Conservation (phyloP, 306 rosid species). For the Sesbania bispinosa region DNA sequence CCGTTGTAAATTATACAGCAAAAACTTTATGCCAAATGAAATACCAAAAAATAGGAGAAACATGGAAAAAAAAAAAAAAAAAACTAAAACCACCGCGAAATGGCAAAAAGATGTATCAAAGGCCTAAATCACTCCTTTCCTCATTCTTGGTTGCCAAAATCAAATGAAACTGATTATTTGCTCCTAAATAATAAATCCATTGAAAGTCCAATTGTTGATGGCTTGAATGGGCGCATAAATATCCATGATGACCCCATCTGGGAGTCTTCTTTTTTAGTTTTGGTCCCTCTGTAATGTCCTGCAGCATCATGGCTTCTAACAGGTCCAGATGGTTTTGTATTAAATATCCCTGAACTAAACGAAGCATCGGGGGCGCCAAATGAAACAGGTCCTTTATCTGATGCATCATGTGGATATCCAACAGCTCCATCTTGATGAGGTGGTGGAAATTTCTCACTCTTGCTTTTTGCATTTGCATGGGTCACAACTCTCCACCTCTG, state of each 20-base stretch:
- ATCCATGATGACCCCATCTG: constrained; percentile 63
- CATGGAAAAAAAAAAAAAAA: not conserved
- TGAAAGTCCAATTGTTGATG: constrained; percentile 75
- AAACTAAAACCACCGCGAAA: constrained; percentile 30
- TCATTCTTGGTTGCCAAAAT: constrained; percentile 38
- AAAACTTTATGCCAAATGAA: constrained; percentile 39
- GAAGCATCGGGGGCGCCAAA: constrained; percentile 66
- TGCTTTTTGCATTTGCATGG: constrained; percentile 87
- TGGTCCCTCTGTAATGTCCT: constrained; percentile 51
- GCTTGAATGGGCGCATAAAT: constrained; percentile 73
- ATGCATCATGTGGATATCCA: constrained; percentile 64
- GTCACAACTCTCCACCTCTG: constrained; percentile 94
- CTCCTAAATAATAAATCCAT: constrained; percentile 63
- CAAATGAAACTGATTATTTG: constrained; percentile 50
- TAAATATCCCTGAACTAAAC: constrained; percentile 59
- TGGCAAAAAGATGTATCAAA: constrained; percentile 23
- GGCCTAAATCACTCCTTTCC: constrained; percentile 9
- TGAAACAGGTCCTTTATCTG: constrained; percentile 67
- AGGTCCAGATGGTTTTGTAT: constrained; percentile 52
- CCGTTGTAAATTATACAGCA: constrained; percentile 42
- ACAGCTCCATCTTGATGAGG: constrained; percentile 99
- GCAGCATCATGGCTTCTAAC: constrained; percentile 47
- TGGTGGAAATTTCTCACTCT: constrained; percentile 98
- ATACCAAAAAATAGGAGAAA: constrained; percentile 53
- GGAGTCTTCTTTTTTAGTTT: constrained; percentile 56